Base-by-base conservation (phyloP, 345 rosid species). In the Dimocarpus longan region DNA sequence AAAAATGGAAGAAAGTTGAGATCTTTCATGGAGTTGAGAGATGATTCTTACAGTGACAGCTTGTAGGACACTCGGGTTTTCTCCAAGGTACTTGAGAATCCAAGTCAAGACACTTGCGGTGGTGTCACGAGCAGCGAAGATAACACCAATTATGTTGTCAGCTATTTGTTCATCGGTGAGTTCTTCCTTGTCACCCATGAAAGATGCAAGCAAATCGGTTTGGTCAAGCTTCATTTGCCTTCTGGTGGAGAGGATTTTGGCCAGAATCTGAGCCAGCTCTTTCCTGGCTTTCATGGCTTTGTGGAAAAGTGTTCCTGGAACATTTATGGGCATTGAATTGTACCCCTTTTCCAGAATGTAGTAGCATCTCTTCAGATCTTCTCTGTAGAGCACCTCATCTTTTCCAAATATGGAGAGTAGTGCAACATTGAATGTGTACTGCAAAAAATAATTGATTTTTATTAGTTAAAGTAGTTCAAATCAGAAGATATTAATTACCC, bases 251-350 rank as follows among this genome's bases (percentile, higher is more conserved):
- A 94, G 76, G 81, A 88, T 88, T 81, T 74, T 90, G 1, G 92
- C 90, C 39, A 95, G 66, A 83, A 95, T 95, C 69, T 81, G 88
- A 3, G 91, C 93, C 8, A 95, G 86, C 75, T 94, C 93, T 21
- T 88, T 91, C 28, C 99, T 91, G 66, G 99, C 96, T 80, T 85
- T 92, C 98, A 95, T 95, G 4, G 99, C 79, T 83, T 91, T 89
- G 91, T 92, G 60, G 87, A 93, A 93, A 11, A 93, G 93, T 8
- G 99, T 96, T 15, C 98, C 99, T 0, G 99, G 98, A 16, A 96
- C 85, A 73, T 94, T 91, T 8, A 96, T 80, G 18, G 97, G 98
- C 98, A 96, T 91, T n/a, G 99, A 96, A 78, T 96, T 96, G 90
- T 96, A 96, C 0, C 97, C 99, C 75, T 91, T 87, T 77, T 96